Base-by-base conservation (phyloP, 306 rosid species). In the Arachis stenosperma region DNA sequence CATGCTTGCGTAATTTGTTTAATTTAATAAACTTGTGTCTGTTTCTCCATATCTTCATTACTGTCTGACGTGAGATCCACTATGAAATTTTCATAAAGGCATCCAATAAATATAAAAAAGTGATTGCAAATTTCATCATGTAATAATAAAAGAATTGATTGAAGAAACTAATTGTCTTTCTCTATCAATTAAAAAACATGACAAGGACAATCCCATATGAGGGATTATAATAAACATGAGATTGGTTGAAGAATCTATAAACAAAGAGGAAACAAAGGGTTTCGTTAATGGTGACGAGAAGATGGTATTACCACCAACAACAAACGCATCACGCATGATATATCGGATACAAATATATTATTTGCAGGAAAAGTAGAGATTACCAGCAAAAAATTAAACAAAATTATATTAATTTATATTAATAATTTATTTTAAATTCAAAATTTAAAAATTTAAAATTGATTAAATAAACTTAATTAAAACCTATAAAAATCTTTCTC, bases 11-110 rank as follows among this genome's bases (percentile, higher is more conserved):
- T 69, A 77, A 53, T 63, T 80, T 72, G 52, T 70, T 59, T 62
- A 72, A 39, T 81, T 65, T 46, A 17, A 47, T 70, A 84, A 59
- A 81, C 76, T 77, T 65, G 69, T 77, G 81, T 84, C 85, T 3
- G 65, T 74, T 66, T 84, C 81, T 48, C 60, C 73, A 70, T 81
- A 84, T 77, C 83, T 81, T 56, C 51, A 15, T 84, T 60, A 55
- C 53, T 74, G 83, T 74, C 78, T 61, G 66, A 54, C 52, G 57
- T 77, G 77, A 59, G 80, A 84, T 74, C 65, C 70, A 77, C 66
- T 60, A 70, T 40, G 73, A 80, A 37, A 37, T 64, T 67, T 59
- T 79, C 66, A 67, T 67, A 30, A 13, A 55, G 67, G 39, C 75
- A 60, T 63, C 55, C 58, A 69, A 73, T 69, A 65, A 30, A 73